Evolutionary conservation across 78 protist genomes (phyloP).

Genomic region (Isochrysis galbana): DNA sequence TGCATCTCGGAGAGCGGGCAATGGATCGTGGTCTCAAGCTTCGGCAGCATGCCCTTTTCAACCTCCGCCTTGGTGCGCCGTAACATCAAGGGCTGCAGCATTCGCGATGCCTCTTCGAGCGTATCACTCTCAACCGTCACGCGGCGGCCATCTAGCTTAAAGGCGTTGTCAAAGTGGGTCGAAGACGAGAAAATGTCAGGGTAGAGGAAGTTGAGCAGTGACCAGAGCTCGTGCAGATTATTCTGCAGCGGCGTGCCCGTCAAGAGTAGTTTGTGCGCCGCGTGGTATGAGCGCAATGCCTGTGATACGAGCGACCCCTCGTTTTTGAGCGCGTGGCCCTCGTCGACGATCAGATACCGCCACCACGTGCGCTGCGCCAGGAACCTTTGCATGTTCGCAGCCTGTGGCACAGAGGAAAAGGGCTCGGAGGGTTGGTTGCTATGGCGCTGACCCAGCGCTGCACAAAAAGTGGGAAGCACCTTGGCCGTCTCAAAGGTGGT

Average conservation of each 20-base stretch:
- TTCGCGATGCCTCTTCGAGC: not conserved
- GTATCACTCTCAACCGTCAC: not conserved
- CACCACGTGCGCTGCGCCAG: conserved; percentile 32
- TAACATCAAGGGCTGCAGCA: conserved; percentile 21
- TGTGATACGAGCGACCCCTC: not conserved
- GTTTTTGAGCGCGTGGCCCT: conserved; percentile 86
- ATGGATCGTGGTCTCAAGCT: conserved; percentile 73
- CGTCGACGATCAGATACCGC: conserved; percentile 83
- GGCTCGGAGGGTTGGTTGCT: too few relatives aligned
- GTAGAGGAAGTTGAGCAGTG: conserved; percentile 59
- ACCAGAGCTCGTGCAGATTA: conserved; percentile 68
- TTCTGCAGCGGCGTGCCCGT: conserved; percentile 79
- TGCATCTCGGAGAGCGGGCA: conserved; percentile 51
- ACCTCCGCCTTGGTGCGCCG: conserved; percentile 42
- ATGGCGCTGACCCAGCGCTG: too few relatives aligned
- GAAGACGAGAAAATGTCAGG: not conserved
- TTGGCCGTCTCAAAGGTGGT: conserved; percentile 89
- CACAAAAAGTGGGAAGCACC: too few relatives aligned
- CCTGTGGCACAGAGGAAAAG: too few relatives aligned
- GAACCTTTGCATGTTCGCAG: not conserved
- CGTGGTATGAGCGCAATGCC: not conserved
- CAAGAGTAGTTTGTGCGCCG: conserved; percentile 40
- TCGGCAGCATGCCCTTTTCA: conserved; percentile 57
- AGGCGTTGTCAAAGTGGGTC: not conserved
- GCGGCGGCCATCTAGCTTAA: not conserved